Conservation (phyloP, 2,329 filamentous ascomycete species). For the Cordyceps cateniannulata region DNA sequence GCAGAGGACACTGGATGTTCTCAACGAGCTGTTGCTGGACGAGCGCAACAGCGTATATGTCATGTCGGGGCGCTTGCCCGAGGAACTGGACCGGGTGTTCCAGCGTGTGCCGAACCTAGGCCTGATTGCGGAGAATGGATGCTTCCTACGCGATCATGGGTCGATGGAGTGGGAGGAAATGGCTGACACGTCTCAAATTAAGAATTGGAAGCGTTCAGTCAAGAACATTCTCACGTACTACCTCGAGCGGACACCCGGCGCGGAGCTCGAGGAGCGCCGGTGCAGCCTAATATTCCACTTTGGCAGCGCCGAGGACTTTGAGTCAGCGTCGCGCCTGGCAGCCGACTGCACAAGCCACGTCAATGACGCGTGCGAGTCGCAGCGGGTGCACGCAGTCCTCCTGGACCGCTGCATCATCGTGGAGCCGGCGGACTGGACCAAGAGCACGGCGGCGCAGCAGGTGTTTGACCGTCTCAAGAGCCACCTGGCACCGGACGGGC, state of each 20-base stretch:
- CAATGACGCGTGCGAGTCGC: slow-evolving; percentile 83
- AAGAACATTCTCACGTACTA: slow-evolving; percentile 82
- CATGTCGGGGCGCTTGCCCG: slow-evolving; percentile 83
- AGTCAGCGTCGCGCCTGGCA: slow-evolving; percentile 69
- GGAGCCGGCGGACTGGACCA: slow-evolving; percentile 81
- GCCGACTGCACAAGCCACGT: slow-evolving; percentile 90
- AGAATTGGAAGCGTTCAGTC: slow-evolving; percentile 78
- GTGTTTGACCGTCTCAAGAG: slow-evolving; percentile 57
- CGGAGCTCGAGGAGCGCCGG: slow-evolving; percentile 82
- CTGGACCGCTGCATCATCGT: slow-evolving; percentile 76
- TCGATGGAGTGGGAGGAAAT: slow-evolving; percentile 70
- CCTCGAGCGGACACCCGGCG: slow-evolving; percentile 80
- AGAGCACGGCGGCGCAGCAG: slow-evolving; percentile 71
- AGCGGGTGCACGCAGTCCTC: slow-evolving; percentile 77
- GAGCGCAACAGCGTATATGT: slow-evolving; percentile 82
- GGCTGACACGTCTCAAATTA: slow-evolving; percentile 63
- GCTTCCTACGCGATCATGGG: slow-evolving; percentile 71
- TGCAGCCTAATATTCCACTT: slow-evolving; percentile 91
- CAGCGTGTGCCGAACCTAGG: slow-evolving; percentile 76
- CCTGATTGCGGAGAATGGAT: slow-evolving; percentile 90
- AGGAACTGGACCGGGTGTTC: slow-evolving; percentile 84
- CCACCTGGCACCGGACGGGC: slow-evolving; percentile 23
- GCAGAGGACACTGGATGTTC: slow-evolving; percentile 70
- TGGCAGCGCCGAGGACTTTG: slow-evolving; percentile 70
- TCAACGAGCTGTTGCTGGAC: slow-evolving; percentile 77